Evolutionary conservation across 2,329 filamentous ascomycete genomes (phyloP), one percentile per base, ranked within the genome.

Genomic region (Colletotrichum scovillei): DNA sequence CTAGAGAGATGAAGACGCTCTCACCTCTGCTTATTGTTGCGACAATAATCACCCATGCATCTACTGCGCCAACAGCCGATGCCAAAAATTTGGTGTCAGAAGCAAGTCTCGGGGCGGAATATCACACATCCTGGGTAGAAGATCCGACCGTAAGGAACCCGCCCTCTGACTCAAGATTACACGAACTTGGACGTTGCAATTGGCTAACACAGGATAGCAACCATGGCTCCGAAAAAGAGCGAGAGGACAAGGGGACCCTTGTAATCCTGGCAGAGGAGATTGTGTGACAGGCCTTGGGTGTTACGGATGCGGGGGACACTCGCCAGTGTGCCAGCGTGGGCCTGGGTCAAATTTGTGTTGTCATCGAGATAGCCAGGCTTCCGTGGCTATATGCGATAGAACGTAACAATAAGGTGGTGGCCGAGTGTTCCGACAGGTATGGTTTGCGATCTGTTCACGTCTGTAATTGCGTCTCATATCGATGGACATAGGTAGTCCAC

Each of bases 41-140:
- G 46, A 46, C 28, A 19, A 12, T 14, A 7, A 38, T 26, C 28
- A 35, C 28, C n/a, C 4, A 7, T 0, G 46, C n/a, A 4, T 8
- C 16, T 9, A 14, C 62, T 5, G 62, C 28, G 9, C 62, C 62
- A 7, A 16, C 49, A 24, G 62, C 28, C 5, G 62, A 63, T 7
- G 12, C 62, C 12, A 63, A 55, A n/a, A 14, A 35, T 14, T n/a
- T 53, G 7, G 24, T 63, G 5, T 16, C 46, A n/a, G 14, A 35
- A 1, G 19, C 46, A 7, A 35, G 19, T 16, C 12, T 14, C 28
- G 35, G n/a, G 30, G 9, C 62, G 8, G 62, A 35, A 16, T 63
- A 63, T 9, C 62, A 53, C 28, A 63, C 62, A 12, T 63, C 60
- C 8, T 63, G 60, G 60, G 19, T 63, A 4, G 60, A 63, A 32